These are phyloP conservation scores for Arthrocladium fulminans DNA, from an alignment of 2,329 filamentous ascomycete species.

Conservation along the genomic window DNA sequence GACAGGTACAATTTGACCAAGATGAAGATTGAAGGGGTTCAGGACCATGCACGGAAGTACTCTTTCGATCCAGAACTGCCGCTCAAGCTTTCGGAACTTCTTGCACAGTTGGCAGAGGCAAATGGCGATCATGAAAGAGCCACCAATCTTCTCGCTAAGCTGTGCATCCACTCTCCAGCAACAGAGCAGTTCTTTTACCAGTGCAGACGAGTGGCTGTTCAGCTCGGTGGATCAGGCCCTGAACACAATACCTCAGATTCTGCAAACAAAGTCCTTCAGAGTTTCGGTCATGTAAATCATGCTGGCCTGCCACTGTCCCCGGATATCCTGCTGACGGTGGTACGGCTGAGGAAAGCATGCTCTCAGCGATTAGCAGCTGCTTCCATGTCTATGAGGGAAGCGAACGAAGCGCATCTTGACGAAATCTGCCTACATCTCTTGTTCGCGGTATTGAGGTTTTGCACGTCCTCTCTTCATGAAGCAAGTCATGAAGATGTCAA, in stretches of 20 bases:
- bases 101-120: conserved; percentile 1
- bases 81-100: not conserved
- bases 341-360: conserved; percentile 4
- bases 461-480: not conserved
- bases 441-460: conserved; percentile 1
- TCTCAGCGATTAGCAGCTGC: not conserved
- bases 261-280: not conserved
- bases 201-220: not conserved
- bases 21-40: not conserved
- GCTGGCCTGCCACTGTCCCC: not conserved
- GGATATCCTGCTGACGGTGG: not conserved
- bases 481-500: not conserved
- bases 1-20: not conserved
- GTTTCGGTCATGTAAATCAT: not conserved
- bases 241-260: not conserved
- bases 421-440: not conserved
- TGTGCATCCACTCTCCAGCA: not conserved
- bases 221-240: not conserved
- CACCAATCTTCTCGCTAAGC: not conserved
- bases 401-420: not conserved
- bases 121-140: not conserved
- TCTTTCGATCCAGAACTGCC: not conserved
- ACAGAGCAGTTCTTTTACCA: not conserved
- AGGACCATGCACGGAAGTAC: not conserved
- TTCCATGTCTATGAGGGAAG: not conserved